Evolutionary conservation across 1,284 basidiomycete genomes (phyloP), one percentile per base, ranked within the genome.

Genomic region (Fomitopsis palustris): DNA sequence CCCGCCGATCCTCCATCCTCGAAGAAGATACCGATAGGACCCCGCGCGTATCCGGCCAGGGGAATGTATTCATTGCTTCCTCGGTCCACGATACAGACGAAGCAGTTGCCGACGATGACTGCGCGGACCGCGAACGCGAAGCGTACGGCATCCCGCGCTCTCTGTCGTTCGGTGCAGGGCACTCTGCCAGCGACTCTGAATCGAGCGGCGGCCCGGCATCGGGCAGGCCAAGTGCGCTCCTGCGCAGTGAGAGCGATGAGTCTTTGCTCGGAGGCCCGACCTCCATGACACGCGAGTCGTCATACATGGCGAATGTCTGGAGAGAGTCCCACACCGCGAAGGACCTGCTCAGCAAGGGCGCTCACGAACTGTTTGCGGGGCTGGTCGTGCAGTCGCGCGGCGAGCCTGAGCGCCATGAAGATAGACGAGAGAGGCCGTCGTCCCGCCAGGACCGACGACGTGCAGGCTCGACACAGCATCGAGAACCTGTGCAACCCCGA

Each of bases 331-430:
- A 9, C 16, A 35, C 33, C 4, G 55, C 19, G 7, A 41, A 35
- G 25, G 56, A 77, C 7, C 77, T 76, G 42, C 64, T 83, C 51
- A 85, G 81, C 63, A 67, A 73, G 33, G 81, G 78, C 9, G 84
- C 84, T 0, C 80, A 83, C 60, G 81, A 77, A 35, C 69, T 87
- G 17, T 81, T 88, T 61, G 76, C 75, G 58, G 75, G 75, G 33
- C 62, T 83, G 39, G 74, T 74, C 59, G 39, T 35, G 42, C 41
- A 14, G 19, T 25, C 33, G 4, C 29, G 51, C 29, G 31, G 17
- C 7, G 42, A 35, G 17, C n/a, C 47, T 17, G 42, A 47, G 5
- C 55, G 17, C 5, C 21, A 9, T 17, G 31, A 47, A 23, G 35
- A 51, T 17, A 21, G 38, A 5, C 19, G n/a, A 21, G 52, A 53